A percentile compares a stretch with the other conserved stretches of the same genome.
Conservation (phyloP, 164 flowering plant genomes). For the Chloranthus sessilifolius region DNA sequence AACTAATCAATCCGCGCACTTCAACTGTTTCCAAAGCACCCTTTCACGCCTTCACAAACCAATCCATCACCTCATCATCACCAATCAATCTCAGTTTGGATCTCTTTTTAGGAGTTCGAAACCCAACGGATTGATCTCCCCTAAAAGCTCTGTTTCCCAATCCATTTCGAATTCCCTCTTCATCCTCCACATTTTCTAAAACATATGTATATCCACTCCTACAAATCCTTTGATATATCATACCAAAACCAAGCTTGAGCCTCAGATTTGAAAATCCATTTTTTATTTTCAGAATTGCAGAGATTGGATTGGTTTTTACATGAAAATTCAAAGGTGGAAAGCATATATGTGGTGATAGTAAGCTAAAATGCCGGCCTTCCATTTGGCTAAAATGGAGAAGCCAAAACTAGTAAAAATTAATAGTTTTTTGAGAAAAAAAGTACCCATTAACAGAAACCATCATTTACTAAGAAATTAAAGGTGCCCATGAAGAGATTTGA, state of each 20-base stretch:
- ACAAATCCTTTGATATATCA: slow-evolving; percentile 7
- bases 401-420: too few relatives aligned
- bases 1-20: slow-evolving; percentile 51
- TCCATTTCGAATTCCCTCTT: slow-evolving; percentile 21
- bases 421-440: too few relatives aligned
- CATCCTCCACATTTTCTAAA: slow-evolving; percentile 8
- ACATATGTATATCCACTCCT: not conserved
- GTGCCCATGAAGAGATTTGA: too few relatives aligned
- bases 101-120: slow-evolving; percentile 36
- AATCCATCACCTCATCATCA: slow-evolving; percentile 69
- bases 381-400: too few relatives aligned
- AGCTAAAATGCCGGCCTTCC: slow-evolving; percentile 26
- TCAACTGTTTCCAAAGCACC: slow-evolving; percentile 68
- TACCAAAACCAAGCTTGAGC: slow-evolving; percentile 5
- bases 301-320: slow-evolving; percentile 9
- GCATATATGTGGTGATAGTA: slow-evolving; percentile 22
- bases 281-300: slow-evolving; percentile 8
- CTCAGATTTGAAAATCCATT: slow-evolving; percentile 11
- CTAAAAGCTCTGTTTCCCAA: slow-evolving; percentile 75
- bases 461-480: too few relatives aligned
- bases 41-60: slow-evolving; percentile 84
- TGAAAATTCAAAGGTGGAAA: slow-evolving; percentile 12
- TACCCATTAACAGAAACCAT: too few relatives aligned
- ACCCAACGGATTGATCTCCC: slow-evolving; percentile 46
- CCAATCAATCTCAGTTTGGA: slow-evolving; percentile 39